Evolutionary conservation across 306 rosid genomes (phyloP), one percentile per base, ranked within the genome.

Genomic region (Mimosa bimucronata): DNA sequence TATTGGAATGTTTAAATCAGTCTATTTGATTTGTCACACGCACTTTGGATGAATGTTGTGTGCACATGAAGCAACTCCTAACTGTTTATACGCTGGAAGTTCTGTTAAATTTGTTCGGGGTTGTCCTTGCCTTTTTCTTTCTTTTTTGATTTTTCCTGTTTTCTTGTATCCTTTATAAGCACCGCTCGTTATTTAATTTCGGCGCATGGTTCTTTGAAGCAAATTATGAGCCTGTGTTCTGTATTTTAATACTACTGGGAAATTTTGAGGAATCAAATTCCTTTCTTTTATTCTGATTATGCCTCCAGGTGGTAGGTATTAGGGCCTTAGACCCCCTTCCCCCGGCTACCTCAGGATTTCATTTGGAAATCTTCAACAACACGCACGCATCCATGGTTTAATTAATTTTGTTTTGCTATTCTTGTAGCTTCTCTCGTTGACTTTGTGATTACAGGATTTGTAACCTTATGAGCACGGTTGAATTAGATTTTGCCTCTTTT

Each of bases 371-470:
- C 74, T 34, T 64, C 65, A 18, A 41, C 57, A 45, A 21, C 61
- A 25, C 14, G 11, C 57, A n/a, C n/a, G 11, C 57, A n/a, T 23
- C 66, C 88, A n/a, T 7, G 53, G 15, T 31, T 74, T 74, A 25
- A 7, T 50, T 65, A 19, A 71, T 71, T 66, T 66, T 12, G 48
- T 7, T 1, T 25, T 66, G 10, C 16, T 28, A 11, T n/a, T 66
- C 53, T 50, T 48, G 1, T 75, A 40, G 42, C 75, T 50, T 75
- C 21, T 69, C 6, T 29, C 18, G 26, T 85, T 85, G 12, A 12
- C 38, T 31, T 71, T 82, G 41, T 82, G 77, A 76, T 86, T 80
- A 60, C 30, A 73, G 62, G 82, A 26, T 34, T 46, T 29, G 12
- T n/a, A 29, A 7, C 38, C 23, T 31, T 42, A 44, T 19, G 19